Conservation (phyloP, 805 yeast species). For the Cyberlindnera veronae region DNA sequence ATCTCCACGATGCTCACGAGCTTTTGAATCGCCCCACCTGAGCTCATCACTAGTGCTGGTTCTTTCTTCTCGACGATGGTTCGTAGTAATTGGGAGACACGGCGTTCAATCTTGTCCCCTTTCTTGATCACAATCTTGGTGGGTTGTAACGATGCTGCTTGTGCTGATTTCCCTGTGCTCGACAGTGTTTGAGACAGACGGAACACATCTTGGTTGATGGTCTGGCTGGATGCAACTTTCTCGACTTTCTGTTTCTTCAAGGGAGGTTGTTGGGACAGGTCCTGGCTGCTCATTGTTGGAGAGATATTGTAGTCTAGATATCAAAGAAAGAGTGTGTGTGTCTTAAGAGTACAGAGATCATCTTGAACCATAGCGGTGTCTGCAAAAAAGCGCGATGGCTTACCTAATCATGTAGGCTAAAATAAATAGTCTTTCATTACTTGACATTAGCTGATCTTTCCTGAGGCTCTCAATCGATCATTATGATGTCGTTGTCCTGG, state of each 20-base stretch:
- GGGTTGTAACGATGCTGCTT: background rate
- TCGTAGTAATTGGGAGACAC: conserved; percentile 13
- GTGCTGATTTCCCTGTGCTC: background rate
- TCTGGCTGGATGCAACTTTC: background rate
- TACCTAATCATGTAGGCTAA: too few species aligned
- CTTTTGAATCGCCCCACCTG: conserved; percentile 25
- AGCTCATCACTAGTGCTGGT: conserved; percentile 19
- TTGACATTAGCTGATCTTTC: background rate
- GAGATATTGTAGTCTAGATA: too few species aligned
- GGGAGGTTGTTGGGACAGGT: conserved; percentile 10
- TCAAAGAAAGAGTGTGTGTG: too few species aligned
- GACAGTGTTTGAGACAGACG: conserved; percentile 3
- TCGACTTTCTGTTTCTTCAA: conserved; percentile 13
- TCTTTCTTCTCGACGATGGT: background rate
- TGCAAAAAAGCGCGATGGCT: too few species aligned
- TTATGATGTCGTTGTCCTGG: conserved; percentile 17
- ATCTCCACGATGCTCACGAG: conserved; percentile 24
- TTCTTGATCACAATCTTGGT: conserved; percentile 19
- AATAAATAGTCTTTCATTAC: too few species aligned
- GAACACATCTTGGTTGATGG: conserved; percentile 1
- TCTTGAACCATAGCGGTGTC: too few species aligned
- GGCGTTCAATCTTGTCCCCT: conserved; percentile 23
- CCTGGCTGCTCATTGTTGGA: conserved; percentile 10
- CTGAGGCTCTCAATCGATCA: conserved; percentile 10
- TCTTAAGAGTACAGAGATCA: too few species aligned